Percentiles rank a stretch among this genome's conserved stretches.
These are phyloP conservation scores for Pythium insidiosum DNA, from an alignment of 352 stramenopile genomes.

Conservation along the genomic window DNA sequence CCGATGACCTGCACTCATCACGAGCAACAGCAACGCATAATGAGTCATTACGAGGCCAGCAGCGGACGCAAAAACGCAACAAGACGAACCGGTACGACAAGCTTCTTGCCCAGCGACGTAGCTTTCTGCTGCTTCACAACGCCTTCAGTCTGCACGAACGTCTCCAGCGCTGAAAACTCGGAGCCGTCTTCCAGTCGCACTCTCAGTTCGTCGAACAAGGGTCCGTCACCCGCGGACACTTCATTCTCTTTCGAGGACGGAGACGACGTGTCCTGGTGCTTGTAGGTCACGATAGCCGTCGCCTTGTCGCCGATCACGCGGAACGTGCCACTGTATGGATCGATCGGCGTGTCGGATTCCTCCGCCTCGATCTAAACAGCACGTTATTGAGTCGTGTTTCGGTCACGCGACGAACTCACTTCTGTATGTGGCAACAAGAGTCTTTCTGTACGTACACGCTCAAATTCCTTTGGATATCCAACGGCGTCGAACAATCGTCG, in stretches of 20 bases:
- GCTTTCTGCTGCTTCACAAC: slow-evolving; percentile 51
- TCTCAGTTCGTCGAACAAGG: slow-evolving; percentile 42
- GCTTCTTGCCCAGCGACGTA: slow-evolving; percentile 57
- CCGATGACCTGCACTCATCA: slow-evolving; percentile 20
- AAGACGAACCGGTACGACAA: slow-evolving; percentile 38
- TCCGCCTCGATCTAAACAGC: no score
- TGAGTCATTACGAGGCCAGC: no score
- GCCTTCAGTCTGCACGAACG: slow-evolving; percentile 42
- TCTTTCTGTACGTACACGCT: slow-evolving; percentile 14
- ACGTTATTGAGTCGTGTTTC: no score
- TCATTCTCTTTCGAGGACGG: slow-evolving; percentile 6
- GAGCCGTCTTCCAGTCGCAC: slow-evolving; percentile 37
- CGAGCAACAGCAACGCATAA: no score
- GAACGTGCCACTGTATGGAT: no score
- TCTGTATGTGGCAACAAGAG: no score
- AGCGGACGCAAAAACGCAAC: neutral
- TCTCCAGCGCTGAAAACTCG: slow-evolving; percentile 53
- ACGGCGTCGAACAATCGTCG: slow-evolving; percentile 61
- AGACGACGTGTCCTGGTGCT: slow-evolving; percentile 19
- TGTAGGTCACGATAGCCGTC: slow-evolving; percentile 40
- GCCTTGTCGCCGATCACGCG: slow-evolving; percentile 48
- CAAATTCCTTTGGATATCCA: slow-evolving; percentile 68
- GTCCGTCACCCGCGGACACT: slow-evolving; percentile 19
- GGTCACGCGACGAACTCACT: no score
- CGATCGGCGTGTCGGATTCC: no score